phyloP scores from a whole-genome alignment of 495 filamentous ascomycete species.

The Hyaloscypha bicolor region DNA sequence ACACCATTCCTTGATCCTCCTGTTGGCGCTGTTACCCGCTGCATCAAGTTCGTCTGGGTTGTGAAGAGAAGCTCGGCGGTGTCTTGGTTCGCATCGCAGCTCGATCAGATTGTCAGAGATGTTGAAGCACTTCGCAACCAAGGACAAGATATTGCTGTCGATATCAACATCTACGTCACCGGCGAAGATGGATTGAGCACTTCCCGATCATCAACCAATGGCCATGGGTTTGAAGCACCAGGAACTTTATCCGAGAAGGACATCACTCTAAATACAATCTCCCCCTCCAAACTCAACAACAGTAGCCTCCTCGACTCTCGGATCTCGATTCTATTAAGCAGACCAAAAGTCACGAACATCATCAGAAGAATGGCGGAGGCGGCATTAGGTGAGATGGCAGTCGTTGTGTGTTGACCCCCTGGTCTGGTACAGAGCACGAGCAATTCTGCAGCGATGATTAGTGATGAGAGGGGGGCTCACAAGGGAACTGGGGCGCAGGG shows the following conservation, averaged over 20 bases:
- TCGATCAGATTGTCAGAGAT: slow-evolving; percentile 46
- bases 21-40: slow-evolving; percentile 49
- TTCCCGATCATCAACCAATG: slow-evolving; percentile 10
- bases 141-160: slow-evolving; percentile 44
- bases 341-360: slow-evolving; percentile 21
- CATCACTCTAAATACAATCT: too few species aligned
- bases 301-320: neutral
- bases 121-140: slow-evolving; percentile 34
- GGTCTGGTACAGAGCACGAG: slow-evolving; percentile 67
- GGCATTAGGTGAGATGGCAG: slow-evolving; percentile 47
- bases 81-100: slow-evolving; percentile 53
- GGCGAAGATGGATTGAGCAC: slow-evolving; percentile 51
- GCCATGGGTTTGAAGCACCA: neutral
- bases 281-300: too few species aligned
- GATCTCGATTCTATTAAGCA: slow-evolving; percentile 13
- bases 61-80: slow-evolving; percentile 58
- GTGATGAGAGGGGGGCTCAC: slow-evolving; percentile 85
- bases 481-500: slow-evolving; percentile 89
- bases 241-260: too few species aligned
- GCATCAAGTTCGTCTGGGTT: slow-evolving; percentile 66
- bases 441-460: slow-evolving; percentile 66
- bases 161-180: slow-evolving; percentile 62
- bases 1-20: slow-evolving; percentile 3
- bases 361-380: slow-evolving; percentile 35
- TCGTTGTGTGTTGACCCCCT: slow-evolving; percentile 78